Base-by-base conservation (phyloP, 2,329 filamentous ascomycete species). In the Alternaria triticimaculans region DNA sequence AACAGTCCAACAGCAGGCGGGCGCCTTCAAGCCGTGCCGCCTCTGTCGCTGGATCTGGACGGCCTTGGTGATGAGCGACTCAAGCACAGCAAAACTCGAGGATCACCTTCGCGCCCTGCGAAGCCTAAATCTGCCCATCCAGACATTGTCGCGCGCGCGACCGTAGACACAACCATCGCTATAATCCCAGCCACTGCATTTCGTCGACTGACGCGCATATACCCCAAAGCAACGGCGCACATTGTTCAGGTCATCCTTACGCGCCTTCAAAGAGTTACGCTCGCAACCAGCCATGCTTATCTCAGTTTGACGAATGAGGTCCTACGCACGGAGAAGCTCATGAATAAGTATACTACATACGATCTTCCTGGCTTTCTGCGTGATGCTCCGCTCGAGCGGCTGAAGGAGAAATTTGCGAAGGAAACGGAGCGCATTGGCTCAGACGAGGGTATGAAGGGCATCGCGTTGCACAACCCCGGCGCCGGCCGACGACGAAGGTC, bases 181-280 rank as follows among this genome's bases (percentile, higher is more conserved):
- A 96, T 99, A 67, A 99, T 99, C 61, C 96, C 96, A 1, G 96
- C 96, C 1, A 97, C 94, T 76, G 96, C 96, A 4, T 99, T 99
- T 73, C 89, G 94, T 57, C 90, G 96, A 9, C 84, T 99, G 56
- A 99, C 97, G 55, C 89, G 93, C 75, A 90, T 97, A 23, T 99
- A 98, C 72, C 96, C 96, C 10, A 97, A 96, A 82, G 94, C 96
- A 10, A 97, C 96, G 3, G 91, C 96, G 2, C 96, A 99, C 75
- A 98, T 99, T 67, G 94, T 99, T 6, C 96, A 99, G 76, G 95
- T 99, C 49, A 99, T 99, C 65, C 82, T 99, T 30, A 97, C 96
- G 3, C 88, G 96, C 53, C 90, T 99, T 55, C 95, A 99, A 77
- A 87, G 96, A 70, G 96, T 99, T 3, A 99, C 96, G 0, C 88